Evolutionary conservation across 2,329 filamentous ascomycete genomes (phyloP), one percentile per base, ranked within the genome.

Genomic region (Fusarium floridanum): DNA sequence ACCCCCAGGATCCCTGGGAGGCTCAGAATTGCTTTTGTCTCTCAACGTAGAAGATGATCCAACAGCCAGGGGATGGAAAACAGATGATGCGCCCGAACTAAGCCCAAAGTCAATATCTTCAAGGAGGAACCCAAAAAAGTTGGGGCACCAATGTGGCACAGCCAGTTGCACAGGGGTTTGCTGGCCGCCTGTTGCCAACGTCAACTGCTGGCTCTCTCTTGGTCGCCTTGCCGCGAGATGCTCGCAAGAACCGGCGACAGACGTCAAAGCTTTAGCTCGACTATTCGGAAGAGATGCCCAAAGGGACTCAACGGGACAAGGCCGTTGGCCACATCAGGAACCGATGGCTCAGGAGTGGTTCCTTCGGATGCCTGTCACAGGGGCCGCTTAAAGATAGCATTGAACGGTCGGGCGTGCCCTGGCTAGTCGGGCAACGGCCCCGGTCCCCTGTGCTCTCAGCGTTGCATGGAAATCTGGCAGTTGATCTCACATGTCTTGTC

Each of bases 381-480:
- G 61, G 65, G 57, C 41, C 60, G 69, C 73, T 70, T 73, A 70
- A 69, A 59, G 59, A 66, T 43, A 65, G 41, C 66, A 62, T 61
- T 64, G 39, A 50, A 56, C 34, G 24, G 68, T 32, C 17, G n/a
- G 48, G 48, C n/a, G 24, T 50, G 72, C 72, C 72, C 69, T 73
- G 72, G 65, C 34, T 66, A 69, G 67, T 66, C 65, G 72, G 70
- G 63, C 64, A 57, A 29, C 50, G 67, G 68, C 59, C 74, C 71
- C 67, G 63, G 57, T 53, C 55, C 63, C 53, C 41, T 76, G 71
- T 36, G 63, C 59, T 71, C 50, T 61, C 70, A 72, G 64, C 64
- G 76, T 78, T 55, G 73, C 64, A 78, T 76, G 66, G 43, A 67
- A 77, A 78, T 76, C 76, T 78, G 75, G 64, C 73, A 70, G 70